Conservation (phyloP, 129 eudicot genomes). For the Lactuca sativa region DNA sequence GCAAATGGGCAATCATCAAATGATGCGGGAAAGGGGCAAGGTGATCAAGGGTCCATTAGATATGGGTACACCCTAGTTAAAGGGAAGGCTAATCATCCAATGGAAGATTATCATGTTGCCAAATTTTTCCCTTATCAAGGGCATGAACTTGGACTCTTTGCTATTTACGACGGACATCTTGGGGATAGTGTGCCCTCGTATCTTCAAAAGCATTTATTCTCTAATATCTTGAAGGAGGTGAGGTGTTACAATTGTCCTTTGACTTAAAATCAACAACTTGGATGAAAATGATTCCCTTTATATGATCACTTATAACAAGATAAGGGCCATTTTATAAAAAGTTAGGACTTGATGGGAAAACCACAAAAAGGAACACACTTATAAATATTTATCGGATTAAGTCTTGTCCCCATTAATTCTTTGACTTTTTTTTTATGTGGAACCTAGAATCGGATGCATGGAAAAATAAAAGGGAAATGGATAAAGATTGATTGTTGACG, state of each 20-base stretch:
- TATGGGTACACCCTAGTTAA: slow-evolving; percentile 68
- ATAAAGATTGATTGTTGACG: slow-evolving; percentile 11
- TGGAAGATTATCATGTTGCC: slow-evolving; percentile 91
- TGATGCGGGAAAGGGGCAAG: slow-evolving; percentile 78
- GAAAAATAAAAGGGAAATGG: neutral
- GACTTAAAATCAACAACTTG: neutral
- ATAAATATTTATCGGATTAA: too few relatives aligned
- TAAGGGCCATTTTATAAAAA: too few relatives aligned
- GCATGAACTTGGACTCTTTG: slow-evolving; percentile 78
- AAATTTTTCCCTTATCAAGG: slow-evolving; percentile 57
- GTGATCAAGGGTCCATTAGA: slow-evolving; percentile 53
- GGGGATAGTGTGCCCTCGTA: slow-evolving; percentile 80
- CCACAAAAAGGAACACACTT: too few relatives aligned
- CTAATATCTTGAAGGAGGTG: slow-evolving; percentile 81
- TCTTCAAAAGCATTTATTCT: slow-evolving; percentile 71
- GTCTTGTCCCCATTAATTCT: too few relatives aligned
- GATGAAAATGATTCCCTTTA: neutral
- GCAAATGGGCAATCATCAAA: slow-evolving; percentile 47
- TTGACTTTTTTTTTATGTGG: too few relatives aligned
- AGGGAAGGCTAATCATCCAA: slow-evolving; percentile 90
- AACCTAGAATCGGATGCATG: neutral
- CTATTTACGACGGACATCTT: slow-evolving; percentile 82
- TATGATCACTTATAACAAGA: neutral
- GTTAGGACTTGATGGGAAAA: too few relatives aligned
- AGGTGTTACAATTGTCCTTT: slow-evolving; percentile 12